phyloP scores from a whole-genome alignment of 176 grass and related monocot species.

The Oropetium thomaeum region DNA sequence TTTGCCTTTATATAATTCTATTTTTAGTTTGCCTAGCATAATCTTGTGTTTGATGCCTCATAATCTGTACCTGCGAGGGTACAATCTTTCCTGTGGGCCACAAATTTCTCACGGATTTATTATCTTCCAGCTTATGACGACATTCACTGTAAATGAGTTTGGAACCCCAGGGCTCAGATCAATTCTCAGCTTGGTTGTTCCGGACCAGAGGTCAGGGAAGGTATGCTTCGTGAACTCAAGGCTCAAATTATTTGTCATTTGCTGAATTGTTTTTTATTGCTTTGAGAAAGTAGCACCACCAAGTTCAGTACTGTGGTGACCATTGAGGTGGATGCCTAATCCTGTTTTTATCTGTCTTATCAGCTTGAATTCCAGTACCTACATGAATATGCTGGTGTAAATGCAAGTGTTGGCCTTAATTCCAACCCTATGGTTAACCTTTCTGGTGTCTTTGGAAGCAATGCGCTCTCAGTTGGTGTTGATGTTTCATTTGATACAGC shows the following conservation, averaged over 20 bases:
- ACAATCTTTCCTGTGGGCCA: background rate
- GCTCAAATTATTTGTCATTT: background rate
- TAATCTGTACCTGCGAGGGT: background rate
- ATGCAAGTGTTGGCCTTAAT: constrained; percentile 57
- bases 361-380: constrained; percentile 79
- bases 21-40: background rate
- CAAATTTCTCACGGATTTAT: background rate
- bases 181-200: constrained; percentile 71
- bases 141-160: constrained; percentile 53
- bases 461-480: constrained; percentile 61
- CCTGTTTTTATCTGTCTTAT: constrained; percentile 16
- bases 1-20: background rate
- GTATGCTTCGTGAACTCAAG: constrained; percentile 16
- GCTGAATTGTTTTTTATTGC: background rate
- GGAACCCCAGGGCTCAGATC: constrained; percentile 63
- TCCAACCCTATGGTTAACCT: constrained; percentile 74
- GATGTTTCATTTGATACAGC: constrained; percentile 73
- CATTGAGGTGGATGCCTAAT: background rate
- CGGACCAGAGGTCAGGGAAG: constrained; percentile 76
- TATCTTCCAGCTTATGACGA: constrained; percentile 63
- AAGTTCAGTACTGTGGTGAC: background rate
- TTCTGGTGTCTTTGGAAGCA: constrained; percentile 71
- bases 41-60: background rate
- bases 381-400: constrained; percentile 61
- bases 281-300: too few species aligned